Percentiles rank a stretch among this genome's conserved stretches.
phyloP scores from a whole-genome alignment of 1,284 basidiomycete genomes.

The Ustilago hordei region DNA sequence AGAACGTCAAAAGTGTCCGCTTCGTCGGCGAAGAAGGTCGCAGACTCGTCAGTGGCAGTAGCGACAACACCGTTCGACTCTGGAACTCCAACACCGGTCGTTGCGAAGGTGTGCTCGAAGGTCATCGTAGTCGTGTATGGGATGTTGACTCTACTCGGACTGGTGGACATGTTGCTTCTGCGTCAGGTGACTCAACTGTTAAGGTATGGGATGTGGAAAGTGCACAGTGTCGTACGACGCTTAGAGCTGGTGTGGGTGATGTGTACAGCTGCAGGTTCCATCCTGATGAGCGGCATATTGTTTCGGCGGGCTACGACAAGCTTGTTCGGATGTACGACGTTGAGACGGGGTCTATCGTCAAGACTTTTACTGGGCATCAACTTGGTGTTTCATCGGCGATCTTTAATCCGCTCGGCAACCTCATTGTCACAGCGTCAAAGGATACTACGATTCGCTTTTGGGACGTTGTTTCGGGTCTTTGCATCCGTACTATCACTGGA shows the following conservation, averaged over 20 bases:
- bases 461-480: slow-evolving; percentile 72
- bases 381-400: slow-evolving; percentile 71
- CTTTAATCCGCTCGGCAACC: slow-evolving; percentile 71
- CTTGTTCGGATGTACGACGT: slow-evolving; percentile 72
- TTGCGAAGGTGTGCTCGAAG: slow-evolving; percentile 65
- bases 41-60: slow-evolving; percentile 71
- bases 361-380: slow-evolving; percentile 73
- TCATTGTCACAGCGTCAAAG: slow-evolving; percentile 72
- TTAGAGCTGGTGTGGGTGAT: slow-evolving; percentile 69
- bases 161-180: slow-evolving; percentile 68
- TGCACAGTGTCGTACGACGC: slow-evolving; percentile 42
- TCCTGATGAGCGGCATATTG: slow-evolving; percentile 69
- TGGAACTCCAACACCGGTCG: slow-evolving; percentile 62
- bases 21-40: slow-evolving; percentile 70
- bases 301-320: slow-evolving; percentile 72
- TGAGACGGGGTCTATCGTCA: slow-evolving; percentile 70
- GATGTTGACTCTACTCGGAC: slow-evolving; percentile 68
- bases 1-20: slow-evolving; percentile 72
- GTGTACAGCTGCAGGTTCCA: slow-evolving; percentile 72
- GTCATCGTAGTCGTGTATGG: slow-evolving; percentile 72
- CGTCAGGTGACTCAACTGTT: slow-evolving; percentile 71
- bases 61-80: slow-evolving; percentile 66
- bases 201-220: slow-evolving; percentile 70
- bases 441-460: slow-evolving; percentile 72
- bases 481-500: slow-evolving; percentile 70